Percentiles rank a stretch among this genome's conserved stretches.
These are phyloP conservation scores for Cladosporium sp. DNA, from an alignment of 2,329 filamentous ascomycete genomes.

Conservation along the genomic window DNA sequence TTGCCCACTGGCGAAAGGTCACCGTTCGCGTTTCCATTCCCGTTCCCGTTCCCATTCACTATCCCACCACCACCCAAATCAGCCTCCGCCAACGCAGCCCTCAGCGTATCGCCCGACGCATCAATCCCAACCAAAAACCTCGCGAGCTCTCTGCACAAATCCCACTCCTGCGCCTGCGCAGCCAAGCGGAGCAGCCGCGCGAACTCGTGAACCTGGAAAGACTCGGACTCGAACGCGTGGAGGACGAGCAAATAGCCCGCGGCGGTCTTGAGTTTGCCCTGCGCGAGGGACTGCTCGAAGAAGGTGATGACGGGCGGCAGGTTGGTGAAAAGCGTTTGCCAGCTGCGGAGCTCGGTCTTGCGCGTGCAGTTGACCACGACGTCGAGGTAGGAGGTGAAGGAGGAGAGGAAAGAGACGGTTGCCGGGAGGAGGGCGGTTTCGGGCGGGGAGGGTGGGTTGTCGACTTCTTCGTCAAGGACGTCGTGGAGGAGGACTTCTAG, in stretches of 20 bases:
- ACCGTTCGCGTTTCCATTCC: background rate
- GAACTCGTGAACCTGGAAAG: conserved; percentile 56
- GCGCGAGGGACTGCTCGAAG: conserved; percentile 84
- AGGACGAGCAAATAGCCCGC: conserved; percentile 93
- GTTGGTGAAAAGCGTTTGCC: conserved; percentile 88
- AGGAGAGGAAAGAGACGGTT: conserved; percentile 48
- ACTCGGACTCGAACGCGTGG: conserved; percentile 61
- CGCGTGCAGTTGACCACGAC: conserved; percentile 95
- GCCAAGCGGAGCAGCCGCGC: conserved; percentile 75
- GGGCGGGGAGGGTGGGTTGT: conserved; percentile 45
- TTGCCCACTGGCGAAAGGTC: background rate
- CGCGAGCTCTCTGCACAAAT: conserved; percentile 88
- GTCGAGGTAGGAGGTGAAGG: conserved; percentile 74
- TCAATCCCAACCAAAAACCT: conserved; percentile 93
- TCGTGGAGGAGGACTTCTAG: conserved; percentile 88
- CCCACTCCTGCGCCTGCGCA: conserved; percentile 83
- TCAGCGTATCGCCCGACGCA: conserved; percentile 71
- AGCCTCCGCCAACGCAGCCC: conserved; percentile 54
- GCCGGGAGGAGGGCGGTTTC: conserved; percentile 46
- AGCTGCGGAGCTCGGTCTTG: conserved; percentile 92
- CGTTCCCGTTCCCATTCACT: background rate
- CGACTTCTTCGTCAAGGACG: conserved; percentile 90
- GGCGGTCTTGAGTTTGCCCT: conserved; percentile 85
- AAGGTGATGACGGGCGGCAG: conserved; percentile 84
- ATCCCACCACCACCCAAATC: conserved; percentile 2